Evolutionary conservation across 495 filamentous ascomycete species (phyloP).

Genomic region (Staphylotrichum tortipilum): DNA sequence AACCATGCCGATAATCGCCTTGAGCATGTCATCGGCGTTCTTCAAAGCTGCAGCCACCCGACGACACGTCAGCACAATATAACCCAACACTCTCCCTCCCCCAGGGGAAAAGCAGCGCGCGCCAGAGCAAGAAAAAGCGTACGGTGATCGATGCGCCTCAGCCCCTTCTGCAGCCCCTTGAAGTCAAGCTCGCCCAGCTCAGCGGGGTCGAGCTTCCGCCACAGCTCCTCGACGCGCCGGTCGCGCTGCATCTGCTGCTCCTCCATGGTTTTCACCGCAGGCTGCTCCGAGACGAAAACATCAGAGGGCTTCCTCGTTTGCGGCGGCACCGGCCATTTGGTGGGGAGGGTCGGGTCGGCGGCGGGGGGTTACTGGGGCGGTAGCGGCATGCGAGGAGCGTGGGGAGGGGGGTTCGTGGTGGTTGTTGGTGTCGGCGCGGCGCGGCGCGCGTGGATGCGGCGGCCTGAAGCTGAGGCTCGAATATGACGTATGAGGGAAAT

Average conservation of each 20-base stretch:
- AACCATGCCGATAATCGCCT: constrained; percentile 66
- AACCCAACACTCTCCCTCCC: too few species aligned
- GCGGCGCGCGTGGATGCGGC: too few species aligned
- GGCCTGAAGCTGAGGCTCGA: too few species aligned
- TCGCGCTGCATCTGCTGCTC: constrained; percentile 68
- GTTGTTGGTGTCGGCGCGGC: not conserved
- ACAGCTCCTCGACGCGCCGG: constrained; percentile 68
- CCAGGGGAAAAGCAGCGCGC: too few species aligned
- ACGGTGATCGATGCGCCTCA: constrained; percentile 91
- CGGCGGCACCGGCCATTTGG: constrained; percentile 22
- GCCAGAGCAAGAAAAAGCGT: constrained; percentile 41
- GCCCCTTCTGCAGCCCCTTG: constrained; percentile 70
- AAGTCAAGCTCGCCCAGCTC: constrained; percentile 72
- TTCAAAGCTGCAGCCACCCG: constrained; percentile 61
- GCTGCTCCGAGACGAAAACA: constrained; percentile 34
- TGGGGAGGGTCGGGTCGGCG: not conserved
- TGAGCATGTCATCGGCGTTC: constrained; percentile 82
- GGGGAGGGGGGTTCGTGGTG: not conserved
- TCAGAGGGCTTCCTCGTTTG: constrained; percentile 38
- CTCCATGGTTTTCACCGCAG: constrained; percentile 38
- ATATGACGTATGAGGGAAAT: constrained; percentile 21
- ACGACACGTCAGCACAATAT: too few species aligned
- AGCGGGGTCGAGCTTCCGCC: constrained; percentile 68
- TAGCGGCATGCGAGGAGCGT: not conserved
- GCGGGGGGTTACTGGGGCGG: not conserved